Base-by-base conservation (phyloP, 2,329 filamentous ascomycete species). In the Clonostachys sp. region DNA sequence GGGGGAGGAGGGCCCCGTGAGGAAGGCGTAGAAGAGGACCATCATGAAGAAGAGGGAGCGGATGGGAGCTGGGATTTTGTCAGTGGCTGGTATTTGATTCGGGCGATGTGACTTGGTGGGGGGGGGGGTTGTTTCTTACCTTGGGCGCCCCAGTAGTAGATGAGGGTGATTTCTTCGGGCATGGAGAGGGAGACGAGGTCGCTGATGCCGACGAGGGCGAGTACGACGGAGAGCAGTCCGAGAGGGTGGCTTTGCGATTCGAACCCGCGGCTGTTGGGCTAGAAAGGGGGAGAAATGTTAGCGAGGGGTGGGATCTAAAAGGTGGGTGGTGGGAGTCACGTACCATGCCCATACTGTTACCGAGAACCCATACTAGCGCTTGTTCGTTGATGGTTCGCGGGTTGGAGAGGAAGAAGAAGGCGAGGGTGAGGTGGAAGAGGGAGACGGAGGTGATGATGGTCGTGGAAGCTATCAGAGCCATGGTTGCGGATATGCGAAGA, bases 331-430 rank as follows among this genome's bases (percentile, higher is more conserved):
- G 17, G 18, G 33, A 36, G 36, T n/a, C 10, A 59, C 75, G 49
- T 75, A 92, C 89, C 63, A 96, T 79, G 56, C 85, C 82, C 83
- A 95, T 88, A 46, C 88, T 83, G 66, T 95, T 87, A 47, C 90
- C 90, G 24, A 96, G 71, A 33, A 96, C 78, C 56, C 83, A 89
- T 43, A 96, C 88, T 18, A 95, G 66, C 45, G 86, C 83, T 59
- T 95, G 89, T 61, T 92, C 86, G 44, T 87, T 83, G 57, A 96
- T 76, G 41, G 80, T 75, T 51, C 72, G 70, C 6, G 91, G 91
- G 49, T 78, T 84, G 40, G 81, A 86, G 58, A 95, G 76, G 70
- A 96, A 86, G 72, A 94, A 89, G 68, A 86, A 91, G 58, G 85
- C 90, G 44, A 94, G 74, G 6, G 88, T 89, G 54, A 96, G 68